phyloP scores from a whole-genome alignment of 2,329 filamentous ascomycete species.

The Metarhizium humberi region DNA sequence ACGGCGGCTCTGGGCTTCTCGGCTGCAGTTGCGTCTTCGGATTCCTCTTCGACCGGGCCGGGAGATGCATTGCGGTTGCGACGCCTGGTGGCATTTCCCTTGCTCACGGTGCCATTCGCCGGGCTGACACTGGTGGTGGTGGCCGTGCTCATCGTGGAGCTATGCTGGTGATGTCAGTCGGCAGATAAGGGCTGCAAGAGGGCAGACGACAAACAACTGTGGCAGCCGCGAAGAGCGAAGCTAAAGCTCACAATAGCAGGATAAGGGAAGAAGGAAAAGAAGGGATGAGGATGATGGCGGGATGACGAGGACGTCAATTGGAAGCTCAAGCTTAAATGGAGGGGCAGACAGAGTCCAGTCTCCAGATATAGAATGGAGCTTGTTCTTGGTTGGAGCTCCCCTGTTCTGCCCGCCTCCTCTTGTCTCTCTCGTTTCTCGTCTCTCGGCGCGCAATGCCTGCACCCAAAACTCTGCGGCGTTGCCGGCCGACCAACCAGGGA shows the following conservation, averaged over 20 bases:
- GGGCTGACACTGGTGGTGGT: conserved; percentile 27
- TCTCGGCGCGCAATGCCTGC: no score
- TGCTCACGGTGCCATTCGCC: conserved; percentile 13
- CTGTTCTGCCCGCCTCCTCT: no score
- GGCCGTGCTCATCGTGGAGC: conserved; percentile 29
- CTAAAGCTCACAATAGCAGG: neutral
- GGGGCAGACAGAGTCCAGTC: neutral
- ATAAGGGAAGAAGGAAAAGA: neutral
- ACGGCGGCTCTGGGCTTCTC: conserved; percentile 12
- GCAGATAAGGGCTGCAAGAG: neutral
- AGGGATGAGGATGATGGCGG: conserved; percentile 1
- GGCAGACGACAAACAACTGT: neutral
- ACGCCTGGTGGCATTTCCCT: conserved; percentile 10
- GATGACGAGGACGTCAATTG: neutral
- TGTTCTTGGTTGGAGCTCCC: no score
- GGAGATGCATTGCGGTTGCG: conserved; percentile 5
- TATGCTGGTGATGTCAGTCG: neutral
- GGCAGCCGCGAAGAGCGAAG: neutral
- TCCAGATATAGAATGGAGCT: no score
- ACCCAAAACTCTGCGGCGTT: no score
- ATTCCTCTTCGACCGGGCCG: conserved; percentile 18
- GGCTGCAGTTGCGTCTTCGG: conserved; percentile 13
- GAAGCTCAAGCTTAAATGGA: neutral
- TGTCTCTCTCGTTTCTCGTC: no score
- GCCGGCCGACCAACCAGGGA: neutral